Percentiles rank a stretch among this genome's conserved stretches.
phyloP scores from a whole-genome alignment of 768 basidiomycete genomes.

The Tulasnella calospora region DNA sequence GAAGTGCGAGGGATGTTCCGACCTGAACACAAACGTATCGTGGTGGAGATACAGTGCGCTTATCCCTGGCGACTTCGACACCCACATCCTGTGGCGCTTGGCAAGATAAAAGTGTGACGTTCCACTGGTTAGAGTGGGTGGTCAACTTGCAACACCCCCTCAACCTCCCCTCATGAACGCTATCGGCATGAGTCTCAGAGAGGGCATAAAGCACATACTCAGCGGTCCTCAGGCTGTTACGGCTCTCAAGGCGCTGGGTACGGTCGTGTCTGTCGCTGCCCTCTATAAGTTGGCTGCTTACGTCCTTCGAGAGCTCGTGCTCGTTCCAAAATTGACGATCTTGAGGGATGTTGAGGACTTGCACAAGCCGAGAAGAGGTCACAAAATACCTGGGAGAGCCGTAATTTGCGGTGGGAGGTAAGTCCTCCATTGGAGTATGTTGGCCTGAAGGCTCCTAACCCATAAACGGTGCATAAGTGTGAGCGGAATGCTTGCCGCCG shows the following conservation, averaged over 20 bases:
- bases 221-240: neutral
- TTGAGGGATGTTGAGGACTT: conserved; percentile 12
- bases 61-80: too few relatives aligned
- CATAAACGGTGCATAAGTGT: neutral
- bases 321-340: conserved; percentile 16
- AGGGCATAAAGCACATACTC: neutral
- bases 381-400: conserved; percentile 12
- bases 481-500: conserved; percentile 11
- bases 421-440: neutral
- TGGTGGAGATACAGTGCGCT: too few relatives aligned
- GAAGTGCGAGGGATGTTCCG: too few relatives aligned
- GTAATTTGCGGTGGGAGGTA: conserved; percentile 21
- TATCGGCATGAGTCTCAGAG: neutral
- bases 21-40: too few relatives aligned
- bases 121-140: too few relatives aligned
- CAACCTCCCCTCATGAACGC: neutral
- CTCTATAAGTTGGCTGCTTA: neutral
- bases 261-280: neutral
- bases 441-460: neutral
- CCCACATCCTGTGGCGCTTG: too few relatives aligned
- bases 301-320: neutral
- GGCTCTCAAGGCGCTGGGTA: neutral
- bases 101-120: too few relatives aligned
- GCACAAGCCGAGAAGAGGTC: conserved; percentile 9
- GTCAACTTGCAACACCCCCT: too few relatives aligned